Percentiles rank a stretch among this genome's conserved stretches.
Conservation (phyloP, 108 stramenopile genomes). For the Nitzschia putrida region DNA sequence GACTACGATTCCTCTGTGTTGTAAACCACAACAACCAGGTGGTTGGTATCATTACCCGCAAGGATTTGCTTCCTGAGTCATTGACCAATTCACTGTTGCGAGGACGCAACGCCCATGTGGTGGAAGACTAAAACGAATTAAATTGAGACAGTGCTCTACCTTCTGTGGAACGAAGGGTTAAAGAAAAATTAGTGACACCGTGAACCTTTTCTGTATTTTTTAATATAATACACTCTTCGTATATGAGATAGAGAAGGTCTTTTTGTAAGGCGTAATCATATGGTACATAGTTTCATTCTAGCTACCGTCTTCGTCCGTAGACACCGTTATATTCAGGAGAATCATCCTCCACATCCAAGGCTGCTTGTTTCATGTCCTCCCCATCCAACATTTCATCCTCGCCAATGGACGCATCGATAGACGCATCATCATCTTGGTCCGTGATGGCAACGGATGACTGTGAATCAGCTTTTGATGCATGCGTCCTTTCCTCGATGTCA, state of each 20-base stretch:
- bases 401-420: slow-evolving; percentile 10
- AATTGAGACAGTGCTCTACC: too few relatives aligned
- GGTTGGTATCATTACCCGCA: slow-evolving; percentile 86
- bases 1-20: slow-evolving; percentile 92
- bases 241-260: too few relatives aligned
- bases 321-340: too few relatives aligned
- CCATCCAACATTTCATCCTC: not conserved
- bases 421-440: not conserved
- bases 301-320: too few relatives aligned
- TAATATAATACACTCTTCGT: too few relatives aligned
- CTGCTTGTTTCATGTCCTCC: slow-evolving; percentile 14
- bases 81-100: slow-evolving; percentile 76
- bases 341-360: not conserved
- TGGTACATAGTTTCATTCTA: too few relatives aligned
- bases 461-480: not conserved
- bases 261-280: too few relatives aligned
- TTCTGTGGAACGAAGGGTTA: too few relatives aligned
- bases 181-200: too few relatives aligned
- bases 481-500: not conserved
- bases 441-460: not conserved
- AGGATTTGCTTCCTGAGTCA: slow-evolving; percentile 78
- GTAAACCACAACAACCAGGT: slow-evolving; percentile 92
- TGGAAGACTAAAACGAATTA: slow-evolving; percentile 23
- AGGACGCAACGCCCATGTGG: slow-evolving; percentile 75
- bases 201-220: too few relatives aligned